Conservation (phyloP, 2,329 filamentous ascomycete genomes). For the Thermothelomyces thermophilus region DNA sequence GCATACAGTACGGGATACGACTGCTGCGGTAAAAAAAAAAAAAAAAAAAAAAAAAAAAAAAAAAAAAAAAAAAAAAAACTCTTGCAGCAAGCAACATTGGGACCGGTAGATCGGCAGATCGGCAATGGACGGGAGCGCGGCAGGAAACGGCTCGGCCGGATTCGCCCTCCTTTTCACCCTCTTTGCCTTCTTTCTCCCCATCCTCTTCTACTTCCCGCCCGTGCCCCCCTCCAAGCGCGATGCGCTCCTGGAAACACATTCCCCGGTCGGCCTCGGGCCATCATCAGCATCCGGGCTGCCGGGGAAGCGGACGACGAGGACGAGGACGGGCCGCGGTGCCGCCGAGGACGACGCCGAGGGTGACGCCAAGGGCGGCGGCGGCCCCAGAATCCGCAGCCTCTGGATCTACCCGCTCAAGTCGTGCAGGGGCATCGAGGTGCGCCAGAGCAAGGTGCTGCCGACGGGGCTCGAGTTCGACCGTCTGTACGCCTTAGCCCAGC, state of each 20-base stretch:
- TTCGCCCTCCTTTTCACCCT: conserved; percentile 40
- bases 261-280: conserved; percentile 38
- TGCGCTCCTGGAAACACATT: conserved; percentile 49
- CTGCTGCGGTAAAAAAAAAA: too few relatives aligned
- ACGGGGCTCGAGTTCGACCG: conserved; percentile 74
- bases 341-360: neutral
- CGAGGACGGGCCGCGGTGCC: neutral
- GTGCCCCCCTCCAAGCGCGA: conserved; percentile 47
- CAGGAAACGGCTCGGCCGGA: conserved; percentile 27
- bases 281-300: conserved; percentile 34
- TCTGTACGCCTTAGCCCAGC: conserved; percentile 74
- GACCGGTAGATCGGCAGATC: neutral
- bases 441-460: conserved; percentile 54
- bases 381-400: conserved; percentile 52
- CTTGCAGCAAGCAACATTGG: too few relatives aligned
- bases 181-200: conserved; percentile 45
- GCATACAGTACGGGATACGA: too few relatives aligned
- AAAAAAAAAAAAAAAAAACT: too few relatives aligned
- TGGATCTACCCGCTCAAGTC: conserved; percentile 81
- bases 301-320: conserved; percentile 6
- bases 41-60: too few relatives aligned
- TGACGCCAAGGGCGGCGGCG: neutral
- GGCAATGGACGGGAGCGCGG: conserved; percentile 17
- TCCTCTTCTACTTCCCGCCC: conserved; percentile 50
- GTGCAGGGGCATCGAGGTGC: conserved; percentile 69